These are phyloP conservation scores for Immersiporthe knoxdaviesiana DNA, from an alignment of 2,329 filamentous ascomycete species.

Conservation along the genomic window DNA sequence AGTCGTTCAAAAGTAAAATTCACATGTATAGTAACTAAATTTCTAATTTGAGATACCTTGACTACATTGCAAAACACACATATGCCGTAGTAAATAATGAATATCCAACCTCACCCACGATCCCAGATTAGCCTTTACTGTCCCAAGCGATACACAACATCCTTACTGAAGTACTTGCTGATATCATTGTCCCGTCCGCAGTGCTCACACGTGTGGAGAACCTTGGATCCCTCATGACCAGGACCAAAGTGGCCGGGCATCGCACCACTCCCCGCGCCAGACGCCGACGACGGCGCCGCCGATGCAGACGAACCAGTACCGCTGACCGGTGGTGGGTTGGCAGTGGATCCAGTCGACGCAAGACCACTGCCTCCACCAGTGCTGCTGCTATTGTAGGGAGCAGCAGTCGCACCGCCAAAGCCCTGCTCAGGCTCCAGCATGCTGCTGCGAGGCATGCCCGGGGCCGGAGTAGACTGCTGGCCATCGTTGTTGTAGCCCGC, in stretches of 20 bases:
- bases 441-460: constrained; percentile 23
- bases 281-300: background rate
- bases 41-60: background rate
- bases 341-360: background rate
- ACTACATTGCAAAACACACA: background rate
- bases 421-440: constrained; percentile 28
- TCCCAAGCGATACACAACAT: constrained; percentile 33
- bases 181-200: constrained; percentile 34
- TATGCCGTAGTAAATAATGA: background rate
- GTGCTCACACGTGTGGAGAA: constrained; percentile 32
- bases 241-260: constrained; percentile 31
- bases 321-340: background rate
- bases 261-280: background rate
- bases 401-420: background rate
- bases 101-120: background rate
- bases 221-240: constrained; percentile 31
- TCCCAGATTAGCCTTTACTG: background rate
- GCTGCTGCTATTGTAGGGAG: background rate
- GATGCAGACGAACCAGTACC: background rate
- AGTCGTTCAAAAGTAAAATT: background rate
- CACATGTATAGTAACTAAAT: background rate
- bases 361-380: too few species aligned
- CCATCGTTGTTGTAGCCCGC: constrained; percentile 9
- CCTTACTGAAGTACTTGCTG: constrained; percentile 33
- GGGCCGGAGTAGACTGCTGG: background rate